Conservation (phyloP, 768 basidiomycete species). For the Tylopilus sp. region DNA sequence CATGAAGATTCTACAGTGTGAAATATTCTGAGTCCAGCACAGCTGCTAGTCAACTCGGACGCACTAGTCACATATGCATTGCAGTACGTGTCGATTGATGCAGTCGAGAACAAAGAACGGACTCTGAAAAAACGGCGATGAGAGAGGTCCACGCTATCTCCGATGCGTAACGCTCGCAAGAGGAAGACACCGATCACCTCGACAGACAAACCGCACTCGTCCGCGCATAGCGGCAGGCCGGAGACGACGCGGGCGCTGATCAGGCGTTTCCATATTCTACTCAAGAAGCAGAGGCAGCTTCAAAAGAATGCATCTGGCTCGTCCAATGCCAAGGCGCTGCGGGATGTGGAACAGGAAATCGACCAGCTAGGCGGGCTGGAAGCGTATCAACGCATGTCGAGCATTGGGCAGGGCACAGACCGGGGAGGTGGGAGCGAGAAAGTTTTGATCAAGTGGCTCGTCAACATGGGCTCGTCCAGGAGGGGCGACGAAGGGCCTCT, state of each 20-base stretch:
- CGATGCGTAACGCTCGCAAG: conserved; percentile 39
- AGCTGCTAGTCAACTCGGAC: no score
- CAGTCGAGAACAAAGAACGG: no score
- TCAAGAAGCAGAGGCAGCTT: conserved; percentile 65
- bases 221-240: conserved; percentile 40
- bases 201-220: conserved; percentile 5
- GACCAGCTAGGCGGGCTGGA: conserved; percentile 72
- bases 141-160: not conserved
- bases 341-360: conserved; percentile 59
- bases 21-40: no score
- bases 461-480: conserved; percentile 40
- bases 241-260: conserved; percentile 70
- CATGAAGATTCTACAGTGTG: no score
- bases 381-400: conserved; percentile 80
- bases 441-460: conserved; percentile 73
- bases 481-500: conserved; percentile 24
- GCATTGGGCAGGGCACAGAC: conserved; percentile 72
- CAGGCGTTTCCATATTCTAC: conserved; percentile 73
- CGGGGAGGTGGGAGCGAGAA: conserved; percentile 89
- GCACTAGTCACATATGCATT: no score
- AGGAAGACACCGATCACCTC: conserved; percentile 45
- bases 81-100: no score
- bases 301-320: conserved; percentile 28
- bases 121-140: no score
- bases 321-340: conserved; percentile 34